Base-by-base conservation (phyloP, 345 rosid species). In the Draba incana region DNA sequence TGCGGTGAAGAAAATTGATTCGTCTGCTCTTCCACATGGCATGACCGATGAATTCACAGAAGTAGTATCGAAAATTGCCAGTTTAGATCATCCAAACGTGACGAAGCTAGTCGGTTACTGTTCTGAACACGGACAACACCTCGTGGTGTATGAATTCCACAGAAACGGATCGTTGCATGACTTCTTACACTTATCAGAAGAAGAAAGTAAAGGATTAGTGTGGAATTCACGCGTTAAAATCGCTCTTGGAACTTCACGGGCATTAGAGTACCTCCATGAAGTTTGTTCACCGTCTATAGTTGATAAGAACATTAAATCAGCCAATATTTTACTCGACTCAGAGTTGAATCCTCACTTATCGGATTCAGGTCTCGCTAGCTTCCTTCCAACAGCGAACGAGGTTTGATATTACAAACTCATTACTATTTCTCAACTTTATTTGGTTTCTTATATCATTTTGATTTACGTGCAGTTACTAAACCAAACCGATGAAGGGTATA, bases 191-290 rank as follows among this genome's bases (percentile, higher is more conserved):
- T 76, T 88, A 41, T 66, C 84, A 48, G 95, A 94, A 67, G 98
- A 91, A 42, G 75, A 81, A 75, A 85, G 79, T 82, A 91, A 77
- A 66, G 92, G 90, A 47, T 68, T 94, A 77, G 85, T 92, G 46
- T 94, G 99, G 99, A 94, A 91, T 71, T 70, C 93, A 52, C 86
- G 99, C 2, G 88, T 94, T 74, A 89, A 91, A 81, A 85, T 94
- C 31, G 99, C 99, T 75, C 76, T 94, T 65, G 98, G 99, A 66
- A 94, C 89, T 14, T 96, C 99, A 46, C 97, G 93, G 4, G 92
- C 93, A 54, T 72, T 94, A 66, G 99, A 94, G 99, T 91, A 94
- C 76, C 73, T 94, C 59, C 99, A 94, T 71, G 99, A 94, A 84
- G 88, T 86, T 58, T 89, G 98, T 80, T 87, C 96, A 20, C 99